Evolutionary conservation across 768 basidiomycete genomes (phyloP), one percentile per base, ranked within the genome.

Genomic region (Suillus cothurnatus): DNA sequence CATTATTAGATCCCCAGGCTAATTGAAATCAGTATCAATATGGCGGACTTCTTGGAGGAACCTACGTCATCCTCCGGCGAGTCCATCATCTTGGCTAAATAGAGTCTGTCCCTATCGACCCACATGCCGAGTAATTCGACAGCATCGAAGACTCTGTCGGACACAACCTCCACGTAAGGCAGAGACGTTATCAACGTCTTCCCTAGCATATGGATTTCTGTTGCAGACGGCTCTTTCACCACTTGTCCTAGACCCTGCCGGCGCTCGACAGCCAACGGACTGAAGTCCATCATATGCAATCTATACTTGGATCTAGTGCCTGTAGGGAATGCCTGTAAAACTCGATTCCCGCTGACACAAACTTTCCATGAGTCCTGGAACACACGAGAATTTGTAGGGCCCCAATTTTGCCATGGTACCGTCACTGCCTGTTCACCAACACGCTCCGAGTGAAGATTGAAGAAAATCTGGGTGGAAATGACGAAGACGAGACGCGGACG

Each of bases 361-460:
- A 50, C 11, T 50, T 50, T 17, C 50, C 50, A 50, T 4, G 50
- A 8, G 12, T 28, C 21, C 14, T 12, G 17, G n/a, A 45, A 64
- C 58, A n/a, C 41, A 7, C 63, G 63, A 17, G 41, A 32, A 19
- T 64, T 59, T 15, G 36, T 21, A 36, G 63, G 63, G 21, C 63
- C 63, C 56, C 63, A 64, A 11, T 32, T 26, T n/a, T n/a, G 17
- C 63, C 63, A 64, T 38, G 63, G 63, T 59, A 64, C 36, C 2
- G 8, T 50, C 15, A 9, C 21, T 41, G 32, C 34, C 41, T 36
- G 12, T 39, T 56, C 41, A 19, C 57, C n/a, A 15, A 59, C 17
- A 3, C 5, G 12, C 2, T 34, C 32, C 31, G 4, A 19, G 56
- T n/a, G 15, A 17, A 50, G 15, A 17, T 28, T 3, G 26, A 50